Evolutionary conservation across 805 yeast genomes (phyloP).

Genomic region (Kodamaea jinghongensis): DNA sequence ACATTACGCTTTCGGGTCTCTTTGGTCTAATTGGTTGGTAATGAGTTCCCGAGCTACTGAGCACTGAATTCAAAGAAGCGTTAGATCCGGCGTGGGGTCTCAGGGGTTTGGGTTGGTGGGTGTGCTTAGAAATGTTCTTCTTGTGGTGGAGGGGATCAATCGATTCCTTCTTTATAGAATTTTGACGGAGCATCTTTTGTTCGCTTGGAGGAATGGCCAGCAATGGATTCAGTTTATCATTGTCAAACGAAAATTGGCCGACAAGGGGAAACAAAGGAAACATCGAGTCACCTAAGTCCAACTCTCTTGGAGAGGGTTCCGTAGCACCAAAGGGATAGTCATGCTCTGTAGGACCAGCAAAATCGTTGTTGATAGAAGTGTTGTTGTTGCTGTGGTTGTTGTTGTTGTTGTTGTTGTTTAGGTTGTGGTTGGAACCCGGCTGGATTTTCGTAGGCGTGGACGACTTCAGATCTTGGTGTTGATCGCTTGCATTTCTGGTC

Average conservation of each 20-base stretch:
- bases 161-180: slow-evolving; percentile 6
- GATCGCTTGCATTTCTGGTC: too few species aligned
- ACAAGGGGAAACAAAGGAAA: slow-evolving; percentile 44
- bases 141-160: slow-evolving; percentile 5
- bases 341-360: too few species aligned
- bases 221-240: slow-evolving; percentile 33
- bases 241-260: slow-evolving; percentile 37
- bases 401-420: too few species aligned
- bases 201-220: slow-evolving; percentile 25
- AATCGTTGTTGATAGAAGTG: too few species aligned
- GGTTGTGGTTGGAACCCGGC: too few species aligned
- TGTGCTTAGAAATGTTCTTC: slow-evolving; percentile 3
- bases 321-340: slow-evolving; percentile 6
- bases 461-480: too few species aligned
- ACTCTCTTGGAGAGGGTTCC: slow-evolving; percentile 12
- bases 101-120: slow-evolving; percentile 23
- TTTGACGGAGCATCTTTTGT: slow-evolving; percentile 5
- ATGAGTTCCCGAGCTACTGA: slow-evolving; percentile 12
- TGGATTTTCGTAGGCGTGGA: too few species aligned
- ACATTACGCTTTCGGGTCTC: slow-evolving; percentile 41
- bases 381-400: too few species aligned
- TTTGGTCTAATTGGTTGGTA: slow-evolving; percentile 28
- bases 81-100: slow-evolving; percentile 15
- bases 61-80: slow-evolving; percentile 8
- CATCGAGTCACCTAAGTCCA: slow-evolving; percentile 32